Conservation (phyloP, 768 basidiomycete species). For the Cystofilobasidium macerans region DNA sequence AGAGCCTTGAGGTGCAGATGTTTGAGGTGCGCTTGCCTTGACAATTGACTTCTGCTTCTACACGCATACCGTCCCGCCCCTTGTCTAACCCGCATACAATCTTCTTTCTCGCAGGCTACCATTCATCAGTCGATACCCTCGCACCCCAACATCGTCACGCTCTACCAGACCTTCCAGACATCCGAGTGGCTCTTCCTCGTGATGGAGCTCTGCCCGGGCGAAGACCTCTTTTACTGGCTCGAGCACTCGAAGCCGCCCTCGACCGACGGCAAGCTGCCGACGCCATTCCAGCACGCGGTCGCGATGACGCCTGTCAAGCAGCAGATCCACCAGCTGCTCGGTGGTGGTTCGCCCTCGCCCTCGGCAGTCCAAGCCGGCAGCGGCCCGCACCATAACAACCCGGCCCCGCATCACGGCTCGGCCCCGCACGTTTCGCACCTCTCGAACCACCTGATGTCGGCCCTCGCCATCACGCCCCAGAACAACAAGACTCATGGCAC, state of each 20-base stretch:
- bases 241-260: constrained; percentile 68
- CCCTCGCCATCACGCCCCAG: constrained; percentile 33
- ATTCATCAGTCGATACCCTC: constrained; percentile 85
- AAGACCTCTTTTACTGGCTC: constrained; percentile 96
- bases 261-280: constrained; percentile 28
- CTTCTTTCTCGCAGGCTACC: constrained; percentile 50
- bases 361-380: neutral
- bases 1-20: constrained; percentile 76
- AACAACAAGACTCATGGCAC: constrained; percentile 25
- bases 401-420: constrained; percentile 20
- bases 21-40: constrained; percentile 54
- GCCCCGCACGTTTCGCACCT: constrained; percentile 27
- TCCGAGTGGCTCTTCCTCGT: constrained; percentile 80
- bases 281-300: constrained; percentile 28
- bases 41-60: neutral
- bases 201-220: constrained; percentile 89
- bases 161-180: constrained; percentile 81
- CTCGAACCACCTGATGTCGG: constrained; percentile 33
- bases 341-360: neutral
- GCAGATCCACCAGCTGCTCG: neutral
- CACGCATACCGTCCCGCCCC: too few relatives aligned
- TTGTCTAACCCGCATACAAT: neutral
- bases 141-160: constrained; percentile 89
- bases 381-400: neutral
- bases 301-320: constrained; percentile 29